phyloP scores from a whole-genome alignment of 495 filamentous ascomycete species.

The Penicillium diatomitis region DNA sequence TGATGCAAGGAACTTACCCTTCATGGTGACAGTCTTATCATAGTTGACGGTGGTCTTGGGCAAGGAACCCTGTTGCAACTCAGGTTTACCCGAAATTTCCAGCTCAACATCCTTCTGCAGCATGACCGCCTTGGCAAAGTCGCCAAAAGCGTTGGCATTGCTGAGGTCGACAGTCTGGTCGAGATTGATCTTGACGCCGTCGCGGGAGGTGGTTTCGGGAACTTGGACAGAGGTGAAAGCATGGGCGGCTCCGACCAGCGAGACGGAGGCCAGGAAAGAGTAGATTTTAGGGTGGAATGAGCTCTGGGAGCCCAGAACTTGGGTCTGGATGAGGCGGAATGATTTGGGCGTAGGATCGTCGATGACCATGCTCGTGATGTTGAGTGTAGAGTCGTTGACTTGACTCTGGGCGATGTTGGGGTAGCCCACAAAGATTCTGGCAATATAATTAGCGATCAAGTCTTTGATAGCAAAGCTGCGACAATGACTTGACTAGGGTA shows the following conservation, averaged over 20 bases:
- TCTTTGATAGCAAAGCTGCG: too few species aligned
- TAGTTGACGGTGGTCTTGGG: slow-evolving; percentile 43
- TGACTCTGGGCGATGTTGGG: slow-evolving; percentile 63
- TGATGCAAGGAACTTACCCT: slow-evolving; percentile 30
- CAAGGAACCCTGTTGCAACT: slow-evolving; percentile 41
- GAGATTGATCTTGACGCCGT: slow-evolving; percentile 45
- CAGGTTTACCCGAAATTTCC: slow-evolving; percentile 51
- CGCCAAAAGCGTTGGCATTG: slow-evolving; percentile 46
- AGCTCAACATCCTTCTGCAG: slow-evolving; percentile 45
- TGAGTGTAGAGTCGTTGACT: slow-evolving; percentile 55
- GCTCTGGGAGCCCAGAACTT: slow-evolving; percentile 36
- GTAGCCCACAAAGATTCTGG: slow-evolving; percentile 62
- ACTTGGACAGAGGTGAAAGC: slow-evolving; percentile 52
- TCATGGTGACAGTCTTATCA: slow-evolving; percentile 47
- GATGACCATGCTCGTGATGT: slow-evolving; percentile 48
- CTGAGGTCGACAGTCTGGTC: slow-evolving; percentile 43
- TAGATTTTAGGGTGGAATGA: slow-evolving; percentile 47
- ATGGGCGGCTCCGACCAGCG: slow-evolving; percentile 39
- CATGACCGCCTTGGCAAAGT: slow-evolving; percentile 47
- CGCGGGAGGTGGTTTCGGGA: slow-evolving; percentile 43
- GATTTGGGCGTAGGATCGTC: slow-evolving; percentile 48
- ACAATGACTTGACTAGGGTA: too few species aligned
- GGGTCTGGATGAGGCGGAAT: slow-evolving; percentile 45
- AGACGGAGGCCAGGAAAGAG: slow-evolving; percentile 44
- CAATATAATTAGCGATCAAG: not conserved